A percentile compares a stretch with the other conserved stretches of the same genome.
phyloP scores from a whole-genome alignment of 768 basidiomycete species.

The Boletus rubroflammeus region DNA sequence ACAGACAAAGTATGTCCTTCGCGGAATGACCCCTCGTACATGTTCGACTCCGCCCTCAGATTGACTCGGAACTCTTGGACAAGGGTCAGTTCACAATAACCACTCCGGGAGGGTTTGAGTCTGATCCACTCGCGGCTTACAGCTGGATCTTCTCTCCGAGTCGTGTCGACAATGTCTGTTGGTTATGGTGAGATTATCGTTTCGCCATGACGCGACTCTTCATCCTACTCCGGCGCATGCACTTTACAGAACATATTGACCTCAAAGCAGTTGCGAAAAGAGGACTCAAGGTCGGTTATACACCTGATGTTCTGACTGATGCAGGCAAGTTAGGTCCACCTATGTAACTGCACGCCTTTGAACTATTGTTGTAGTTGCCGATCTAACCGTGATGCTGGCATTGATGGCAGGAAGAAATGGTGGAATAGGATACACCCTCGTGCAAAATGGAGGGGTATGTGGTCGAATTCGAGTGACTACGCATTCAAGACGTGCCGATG shows the following conservation, averaged over 20 bases:
- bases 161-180: conserved; percentile 93
- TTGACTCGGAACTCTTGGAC: conserved; percentile 60
- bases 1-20: conserved; percentile 57
- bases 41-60: conserved; percentile 36
- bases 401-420: conserved; percentile 91
- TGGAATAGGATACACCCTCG: conserved; percentile 57
- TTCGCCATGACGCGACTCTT: neutral
- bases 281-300: conserved; percentile 78
- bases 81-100: conserved; percentile 30
- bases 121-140: neutral
- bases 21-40: neutral
- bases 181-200: conserved; percentile 60
- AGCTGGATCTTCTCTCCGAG: conserved; percentile 73
- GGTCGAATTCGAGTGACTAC: neutral
- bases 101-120: neutral
- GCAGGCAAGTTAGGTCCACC: conserved; percentile 51
- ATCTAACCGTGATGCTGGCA: conserved; percentile 83
- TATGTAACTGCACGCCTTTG: neutral
- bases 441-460: conserved; percentile 65
- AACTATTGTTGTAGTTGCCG: conserved; percentile 65
- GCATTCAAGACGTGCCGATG: neutral
- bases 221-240: neutral
- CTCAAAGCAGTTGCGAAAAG: conserved; percentile 54
- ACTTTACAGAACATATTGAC: conserved; percentile 74
- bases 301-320: conserved; percentile 90